Evolutionary conservation across 257 asterid genomes (phyloP).

Genomic region (Jaltomata sinuosa): DNA sequence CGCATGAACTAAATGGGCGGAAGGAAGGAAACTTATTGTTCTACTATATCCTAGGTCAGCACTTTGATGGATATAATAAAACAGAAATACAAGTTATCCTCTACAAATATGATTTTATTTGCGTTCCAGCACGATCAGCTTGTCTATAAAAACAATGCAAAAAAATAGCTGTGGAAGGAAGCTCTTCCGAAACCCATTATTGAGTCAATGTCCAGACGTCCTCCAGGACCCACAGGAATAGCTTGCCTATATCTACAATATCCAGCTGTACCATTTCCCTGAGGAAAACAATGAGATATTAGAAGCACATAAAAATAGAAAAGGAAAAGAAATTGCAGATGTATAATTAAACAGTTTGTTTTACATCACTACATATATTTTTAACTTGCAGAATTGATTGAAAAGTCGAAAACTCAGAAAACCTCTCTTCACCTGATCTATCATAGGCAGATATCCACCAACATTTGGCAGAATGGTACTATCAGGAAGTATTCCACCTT

Average conservation of each 20-base stretch:
- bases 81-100: too few species aligned
- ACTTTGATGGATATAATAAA: not conserved
- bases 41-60: not conserved
- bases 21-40: not conserved
- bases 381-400: not conserved
- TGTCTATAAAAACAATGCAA: not conserved
- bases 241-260: constrained; percentile 83
- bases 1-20: not conserved
- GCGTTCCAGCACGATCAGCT: not conserved
- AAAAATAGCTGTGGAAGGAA: constrained; percentile 72
- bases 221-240: constrained; percentile 65
- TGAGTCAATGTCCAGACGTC: constrained; percentile 58
- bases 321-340: not conserved
- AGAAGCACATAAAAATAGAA: not conserved
- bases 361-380: not conserved
- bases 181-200: constrained; percentile 57
- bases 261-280: constrained; percentile 70
- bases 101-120: not conserved
- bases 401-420: not conserved
- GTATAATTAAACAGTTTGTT: not conserved
- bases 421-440: constrained; percentile 54
- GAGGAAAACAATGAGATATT: not conserved
- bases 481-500: constrained; percentile 68
- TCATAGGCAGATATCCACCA: constrained; percentile 83
- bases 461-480: constrained; percentile 54